phyloP scores from a whole-genome alignment of 495 filamentous ascomycete species.

The Talaromyces adpressus region DNA sequence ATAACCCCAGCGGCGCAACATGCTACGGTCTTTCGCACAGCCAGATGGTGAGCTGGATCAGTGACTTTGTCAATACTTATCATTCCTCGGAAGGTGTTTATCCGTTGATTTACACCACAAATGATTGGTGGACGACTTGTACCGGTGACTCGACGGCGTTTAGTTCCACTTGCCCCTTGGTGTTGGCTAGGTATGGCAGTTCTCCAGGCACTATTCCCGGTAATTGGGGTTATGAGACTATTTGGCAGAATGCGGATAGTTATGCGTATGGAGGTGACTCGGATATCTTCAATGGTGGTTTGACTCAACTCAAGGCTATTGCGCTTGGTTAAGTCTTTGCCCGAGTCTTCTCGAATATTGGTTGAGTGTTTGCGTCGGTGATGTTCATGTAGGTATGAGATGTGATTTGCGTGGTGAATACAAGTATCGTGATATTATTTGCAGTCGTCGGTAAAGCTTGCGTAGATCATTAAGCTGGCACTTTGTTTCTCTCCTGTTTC shows the following conservation, averaged over 20 bases:
- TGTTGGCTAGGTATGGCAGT: slow-evolving; percentile 48
- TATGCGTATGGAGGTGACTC: slow-evolving; percentile 45
- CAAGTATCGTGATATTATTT: background rate
- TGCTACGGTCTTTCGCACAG: slow-evolving; percentile 47
- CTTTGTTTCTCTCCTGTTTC: slow-evolving; percentile 2
- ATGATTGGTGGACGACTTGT: slow-evolving; percentile 56
- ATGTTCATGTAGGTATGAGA: background rate
- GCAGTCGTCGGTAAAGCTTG: background rate
- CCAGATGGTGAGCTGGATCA: slow-evolving; percentile 55
- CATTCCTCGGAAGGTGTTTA: slow-evolving; percentile 42
- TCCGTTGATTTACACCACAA: slow-evolving; percentile 55
- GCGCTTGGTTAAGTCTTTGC: slow-evolving; percentile 13
- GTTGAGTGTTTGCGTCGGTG: background rate
- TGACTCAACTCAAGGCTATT: slow-evolving; percentile 21
- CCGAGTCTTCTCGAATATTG: background rate
- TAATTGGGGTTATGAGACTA: slow-evolving; percentile 52
- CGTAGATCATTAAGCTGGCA: background rate
- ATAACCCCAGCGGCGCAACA: slow-evolving; percentile 31
- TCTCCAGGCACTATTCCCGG: slow-evolving; percentile 46
- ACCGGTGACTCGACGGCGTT: slow-evolving; percentile 52
- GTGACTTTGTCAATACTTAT: slow-evolving; percentile 52
- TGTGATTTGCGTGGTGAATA: background rate
- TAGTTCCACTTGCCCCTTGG: slow-evolving; percentile 42
- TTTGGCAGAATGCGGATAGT: slow-evolving; percentile 49
- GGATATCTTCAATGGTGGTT: slow-evolving; percentile 43